Evolutionary conservation across 169 alveolate species (phyloP), one percentile per base, ranked within the genome.

Genomic region (Eimeria falciformis): DNA sequence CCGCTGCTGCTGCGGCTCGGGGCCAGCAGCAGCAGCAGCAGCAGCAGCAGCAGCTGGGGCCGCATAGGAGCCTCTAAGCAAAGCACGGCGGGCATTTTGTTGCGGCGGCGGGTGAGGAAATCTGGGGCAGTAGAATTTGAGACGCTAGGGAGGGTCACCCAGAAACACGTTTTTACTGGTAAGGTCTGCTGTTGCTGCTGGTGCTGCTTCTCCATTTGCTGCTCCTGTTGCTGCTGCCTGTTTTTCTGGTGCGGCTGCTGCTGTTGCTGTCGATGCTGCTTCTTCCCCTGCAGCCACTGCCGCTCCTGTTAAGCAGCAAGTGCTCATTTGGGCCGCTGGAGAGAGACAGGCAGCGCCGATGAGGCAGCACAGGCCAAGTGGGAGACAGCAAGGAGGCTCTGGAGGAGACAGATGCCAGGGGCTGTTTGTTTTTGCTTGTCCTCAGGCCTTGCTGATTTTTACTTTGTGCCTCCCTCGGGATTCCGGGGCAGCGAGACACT

Each of bases 381-480:
- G n/a, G 7, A 50, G n/a, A 50, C 62, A 7, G 14, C 14, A 50
- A n/a, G n/a, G n/a, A n/a, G n/a, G n/a, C n/a, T n/a, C n/a, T n/a
- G n/a, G n/a, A n/a, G n/a, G n/a, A n/a, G n/a, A n/a, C n/a, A n/a
- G n/a, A n/a, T n/a, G n/a, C n/a, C n/a, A n/a, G n/a, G n/a, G n/a
- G n/a, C n/a, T n/a, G n/a, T n/a, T n/a, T n/a, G n/a, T n/a, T n/a
- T n/a, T n/a, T n/a, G n/a, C n/a, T 40, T 43, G 62, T 65, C 11
- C 40, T 37, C 92, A 87, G 92, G 86, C 69, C 69, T 87, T 21
- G 92, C 92, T 14, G 92, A 87, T 56, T 71, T 87, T 56, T 69
- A 87, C 92, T 87, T 47, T 77, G 11, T 43, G n/a, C 92, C 92
- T 23, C 92, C 92, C 27, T 58, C 87, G 5, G 66, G 77, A 6